Conservation (phyloP, 257 asterid species). For the Buddleja alternifolia region DNA sequence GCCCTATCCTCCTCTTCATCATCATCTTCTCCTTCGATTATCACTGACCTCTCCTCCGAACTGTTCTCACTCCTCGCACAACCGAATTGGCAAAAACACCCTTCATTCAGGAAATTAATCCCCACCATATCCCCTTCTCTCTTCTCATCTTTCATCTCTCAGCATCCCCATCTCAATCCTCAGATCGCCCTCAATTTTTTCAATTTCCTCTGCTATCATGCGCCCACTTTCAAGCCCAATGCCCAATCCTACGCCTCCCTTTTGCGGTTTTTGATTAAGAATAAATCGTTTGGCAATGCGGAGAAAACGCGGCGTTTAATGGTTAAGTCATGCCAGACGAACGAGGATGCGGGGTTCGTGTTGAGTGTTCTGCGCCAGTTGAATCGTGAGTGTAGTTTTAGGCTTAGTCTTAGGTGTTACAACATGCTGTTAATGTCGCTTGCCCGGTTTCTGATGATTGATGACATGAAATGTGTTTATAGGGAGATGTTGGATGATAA, state of each 20-base stretch:
- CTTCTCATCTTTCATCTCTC: slow-evolving; percentile 52
- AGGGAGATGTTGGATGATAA: slow-evolving; percentile 59
- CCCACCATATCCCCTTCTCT: slow-evolving; percentile 55
- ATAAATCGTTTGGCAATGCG: slow-evolving; percentile 45
- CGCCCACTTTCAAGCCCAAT: slow-evolving; percentile 59
- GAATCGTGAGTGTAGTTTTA: slow-evolving; percentile 38
- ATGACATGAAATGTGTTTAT: slow-evolving; percentile 64
- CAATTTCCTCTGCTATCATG: slow-evolving; percentile 41
- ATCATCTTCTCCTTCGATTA: slow-evolving; percentile 26
- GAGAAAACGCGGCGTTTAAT: slow-evolving; percentile 50
- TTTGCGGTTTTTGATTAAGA: slow-evolving; percentile 51
- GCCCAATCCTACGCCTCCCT: slow-evolving; percentile 53
- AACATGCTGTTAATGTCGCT: slow-evolving; percentile 62
- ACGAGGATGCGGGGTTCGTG: slow-evolving; percentile 45
- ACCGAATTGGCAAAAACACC: slow-evolving; percentile 71
- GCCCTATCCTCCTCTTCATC: slow-evolving; percentile 39
- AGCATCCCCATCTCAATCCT: slow-evolving; percentile 63
- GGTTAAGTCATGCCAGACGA: slow-evolving; percentile 56
- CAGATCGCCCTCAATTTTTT: slow-evolving; percentile 56
- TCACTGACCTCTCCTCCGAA: slow-evolving; percentile 41
- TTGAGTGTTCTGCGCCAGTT: slow-evolving; percentile 47
- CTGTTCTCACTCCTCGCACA: slow-evolving; percentile 49
- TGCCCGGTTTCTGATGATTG: slow-evolving; percentile 56
- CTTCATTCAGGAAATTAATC: slow-evolving; percentile 53
- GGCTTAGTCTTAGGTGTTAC: slow-evolving; percentile 53